phyloP scores from a whole-genome alignment of 225 moss, liverwort and hornwort genomes.

The Neckera pumila region DNA sequence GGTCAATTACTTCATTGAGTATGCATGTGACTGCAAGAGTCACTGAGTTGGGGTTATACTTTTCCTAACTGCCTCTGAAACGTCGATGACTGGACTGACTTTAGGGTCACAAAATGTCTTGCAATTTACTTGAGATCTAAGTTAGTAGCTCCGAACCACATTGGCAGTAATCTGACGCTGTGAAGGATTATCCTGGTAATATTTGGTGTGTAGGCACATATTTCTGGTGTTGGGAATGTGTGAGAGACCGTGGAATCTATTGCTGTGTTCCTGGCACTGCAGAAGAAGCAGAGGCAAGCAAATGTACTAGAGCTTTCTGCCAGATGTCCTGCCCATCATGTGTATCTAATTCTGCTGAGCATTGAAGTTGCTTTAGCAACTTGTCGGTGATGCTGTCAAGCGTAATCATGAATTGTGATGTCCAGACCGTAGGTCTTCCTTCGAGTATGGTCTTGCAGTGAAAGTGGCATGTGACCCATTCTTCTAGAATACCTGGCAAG shows the following conservation, averaged over 20 bases:
- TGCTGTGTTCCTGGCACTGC: slow-evolving; percentile 3
- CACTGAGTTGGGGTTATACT: neutral
- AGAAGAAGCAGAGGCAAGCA: slow-evolving; percentile 35
- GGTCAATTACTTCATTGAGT: neutral
- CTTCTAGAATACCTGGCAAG: slow-evolving; percentile 27
- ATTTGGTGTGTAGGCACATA: neutral
- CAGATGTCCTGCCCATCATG: slow-evolving; percentile 20
- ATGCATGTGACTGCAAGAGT: neutral
- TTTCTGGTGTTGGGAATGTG: neutral
- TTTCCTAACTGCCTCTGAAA: neutral
- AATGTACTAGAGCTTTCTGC: slow-evolving; percentile 26
- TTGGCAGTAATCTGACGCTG: neutral
- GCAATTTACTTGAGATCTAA: neutral
- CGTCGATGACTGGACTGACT: neutral
- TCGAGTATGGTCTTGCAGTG: slow-evolving; percentile 20
- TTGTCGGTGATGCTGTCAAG: slow-evolving; percentile 36
- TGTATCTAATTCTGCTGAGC: slow-evolving; percentile 2
- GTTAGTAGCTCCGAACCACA: neutral
- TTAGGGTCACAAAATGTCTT: neutral
- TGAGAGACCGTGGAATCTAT: neutral
- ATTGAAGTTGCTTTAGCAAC: slow-evolving; percentile 14
- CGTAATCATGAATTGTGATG: slow-evolving; percentile 13
- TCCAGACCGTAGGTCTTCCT: slow-evolving; percentile 17
- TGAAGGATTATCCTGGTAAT: neutral
- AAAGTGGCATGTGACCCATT: slow-evolving; percentile 42